Percentiles rank a stretch among this genome's conserved stretches.
Conservation (phyloP, 2,329 filamentous ascomycete genomes). For the Colletotrichum endophyticum region DNA sequence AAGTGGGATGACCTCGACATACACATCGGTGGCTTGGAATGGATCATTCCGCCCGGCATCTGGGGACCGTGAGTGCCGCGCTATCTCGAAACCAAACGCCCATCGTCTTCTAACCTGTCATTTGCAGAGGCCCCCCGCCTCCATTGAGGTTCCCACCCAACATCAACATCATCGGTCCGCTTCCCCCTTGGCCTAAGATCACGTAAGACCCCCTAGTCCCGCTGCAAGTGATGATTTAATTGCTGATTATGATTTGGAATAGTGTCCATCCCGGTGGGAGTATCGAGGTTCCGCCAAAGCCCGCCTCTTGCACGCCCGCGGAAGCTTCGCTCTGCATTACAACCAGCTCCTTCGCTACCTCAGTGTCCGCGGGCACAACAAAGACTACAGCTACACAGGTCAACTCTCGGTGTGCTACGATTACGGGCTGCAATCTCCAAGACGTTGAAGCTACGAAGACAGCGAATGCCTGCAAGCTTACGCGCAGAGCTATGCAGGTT, state of each 20-base stretch:
- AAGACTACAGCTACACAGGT: not conserved
- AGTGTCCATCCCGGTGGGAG: not conserved
- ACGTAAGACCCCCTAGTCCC: not conserved
- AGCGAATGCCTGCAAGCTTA: not conserved
- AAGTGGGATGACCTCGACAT: not conserved
- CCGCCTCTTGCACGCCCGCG: not conserved
- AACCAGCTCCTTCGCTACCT: not conserved
- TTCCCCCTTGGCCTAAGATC: not conserved
- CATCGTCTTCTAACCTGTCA: not conserved
- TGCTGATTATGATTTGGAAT: not conserved
- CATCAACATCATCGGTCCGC: not conserved
- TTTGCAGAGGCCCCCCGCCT: not conserved
- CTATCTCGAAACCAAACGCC: not conserved
- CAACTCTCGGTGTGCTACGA: not conserved
- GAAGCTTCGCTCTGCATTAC: not conserved
- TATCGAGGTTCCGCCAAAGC: not conserved
- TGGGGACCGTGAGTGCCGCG: not conserved
- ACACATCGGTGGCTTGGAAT: not conserved
- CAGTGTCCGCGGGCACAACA: not conserved
- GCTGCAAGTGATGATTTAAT: rapidly evolving
- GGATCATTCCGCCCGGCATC: not conserved
- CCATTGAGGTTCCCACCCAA: not conserved
- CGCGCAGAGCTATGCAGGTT: not conserved
- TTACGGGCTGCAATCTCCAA: not conserved
- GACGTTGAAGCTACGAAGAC: not conserved